A percentile compares a stretch with the other conserved stretches of the same genome.
Conservation (phyloP, 2,329 filamentous ascomycete species). For the Calonectria hawksworthii region DNA sequence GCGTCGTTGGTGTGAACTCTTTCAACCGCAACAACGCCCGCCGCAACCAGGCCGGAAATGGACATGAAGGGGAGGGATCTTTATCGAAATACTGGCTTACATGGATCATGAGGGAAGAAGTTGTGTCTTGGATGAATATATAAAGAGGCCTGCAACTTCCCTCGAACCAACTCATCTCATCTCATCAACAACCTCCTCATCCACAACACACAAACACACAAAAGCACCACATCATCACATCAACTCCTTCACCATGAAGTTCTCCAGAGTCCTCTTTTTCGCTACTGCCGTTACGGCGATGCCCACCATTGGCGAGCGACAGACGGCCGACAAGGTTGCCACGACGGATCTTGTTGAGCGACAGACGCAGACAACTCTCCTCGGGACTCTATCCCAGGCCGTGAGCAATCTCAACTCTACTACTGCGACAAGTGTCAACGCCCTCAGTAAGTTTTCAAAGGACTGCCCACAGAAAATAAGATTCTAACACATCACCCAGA, state of each 20-base stretch:
- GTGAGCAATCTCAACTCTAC: background rate
- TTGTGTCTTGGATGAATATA: background rate
- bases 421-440: background rate
- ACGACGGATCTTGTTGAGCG: background rate
- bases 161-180: background rate
- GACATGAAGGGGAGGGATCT: background rate
- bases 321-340: background rate
- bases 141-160: background rate
- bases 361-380: background rate
- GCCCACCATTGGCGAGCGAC: background rate
- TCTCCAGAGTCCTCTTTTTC: conserved; percentile 24
- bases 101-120: background rate
- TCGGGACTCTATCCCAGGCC: background rate
- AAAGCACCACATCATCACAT: background rate
- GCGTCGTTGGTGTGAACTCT: conserved; percentile 7
- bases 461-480: too few relatives aligned
- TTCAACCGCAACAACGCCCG: background rate
- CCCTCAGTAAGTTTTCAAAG: background rate
- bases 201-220: background rate
- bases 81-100: background rate
- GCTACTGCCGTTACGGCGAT: conserved; percentile 8
- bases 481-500: background rate
- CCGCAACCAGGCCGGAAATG: background rate
- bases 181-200: background rate
- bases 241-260: conserved; percentile 15